phyloP scores from a whole-genome alignment of 2,329 filamentous ascomycete genomes.

The Chaetomium sp. region DNA sequence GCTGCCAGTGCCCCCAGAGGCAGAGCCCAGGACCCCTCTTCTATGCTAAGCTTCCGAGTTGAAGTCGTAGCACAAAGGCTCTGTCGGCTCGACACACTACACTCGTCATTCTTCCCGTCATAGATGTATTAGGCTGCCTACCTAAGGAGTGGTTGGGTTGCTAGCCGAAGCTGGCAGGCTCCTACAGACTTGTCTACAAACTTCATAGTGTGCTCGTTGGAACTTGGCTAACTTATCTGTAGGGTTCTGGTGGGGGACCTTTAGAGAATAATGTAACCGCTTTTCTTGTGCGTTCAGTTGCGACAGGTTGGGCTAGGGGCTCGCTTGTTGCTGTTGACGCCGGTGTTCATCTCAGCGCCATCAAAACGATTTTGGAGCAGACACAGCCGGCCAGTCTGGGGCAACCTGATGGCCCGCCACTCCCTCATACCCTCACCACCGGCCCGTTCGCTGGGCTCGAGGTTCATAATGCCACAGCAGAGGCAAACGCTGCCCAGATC shows the following conservation, averaged over 20 bases:
- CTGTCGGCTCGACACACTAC: too few relatives aligned
- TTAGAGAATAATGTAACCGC: conserved; percentile 88
- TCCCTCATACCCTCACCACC: conserved; percentile 58
- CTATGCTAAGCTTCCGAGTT: too few relatives aligned
- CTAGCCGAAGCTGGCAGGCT: neutral
- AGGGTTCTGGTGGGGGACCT: conserved; percentile 90
- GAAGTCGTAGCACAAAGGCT: too few relatives aligned
- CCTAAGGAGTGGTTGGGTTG: neutral
- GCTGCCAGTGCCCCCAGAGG: too few relatives aligned
- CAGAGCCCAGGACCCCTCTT: too few relatives aligned
- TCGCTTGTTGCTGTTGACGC: conserved; percentile 93
- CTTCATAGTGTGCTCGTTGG: neutral
- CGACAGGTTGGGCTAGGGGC: conserved; percentile 76
- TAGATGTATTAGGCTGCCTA: too few relatives aligned
- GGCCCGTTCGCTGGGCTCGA: conserved; percentile 82
- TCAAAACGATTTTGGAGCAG: conserved; percentile 75
- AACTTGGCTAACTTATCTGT: conserved; percentile 30
- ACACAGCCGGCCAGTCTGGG: conserved; percentile 47
- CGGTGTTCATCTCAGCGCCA: conserved; percentile 83
- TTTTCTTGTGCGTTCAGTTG: conserved; percentile 80
- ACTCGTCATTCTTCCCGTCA: too few relatives aligned
- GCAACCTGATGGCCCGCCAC: conserved; percentile 38
- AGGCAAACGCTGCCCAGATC: conserved; percentile 80
- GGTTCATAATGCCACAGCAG: conserved; percentile 65
- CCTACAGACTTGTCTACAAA: neutral